Percentiles rank a stretch among this genome's conserved stretches.
Conservation (phyloP, 305 asterid genomes). For the Fraxinus velutina region DNA sequence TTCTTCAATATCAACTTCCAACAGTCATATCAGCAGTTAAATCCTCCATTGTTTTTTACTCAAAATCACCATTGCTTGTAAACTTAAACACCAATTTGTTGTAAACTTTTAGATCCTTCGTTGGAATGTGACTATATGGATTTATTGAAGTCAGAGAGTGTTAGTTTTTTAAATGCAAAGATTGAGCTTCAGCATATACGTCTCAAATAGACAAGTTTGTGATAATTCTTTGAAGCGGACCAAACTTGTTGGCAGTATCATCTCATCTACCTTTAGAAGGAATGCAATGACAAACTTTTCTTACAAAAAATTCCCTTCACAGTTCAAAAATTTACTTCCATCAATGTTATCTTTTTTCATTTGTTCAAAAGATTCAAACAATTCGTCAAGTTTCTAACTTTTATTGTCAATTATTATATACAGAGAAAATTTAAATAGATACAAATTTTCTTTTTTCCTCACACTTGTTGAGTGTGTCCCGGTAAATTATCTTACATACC, state of each 20-base stretch:
- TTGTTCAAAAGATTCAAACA: conserved; percentile 1
- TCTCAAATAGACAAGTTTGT: not conserved
- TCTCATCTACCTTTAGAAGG: not conserved
- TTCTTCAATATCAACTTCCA: not conserved
- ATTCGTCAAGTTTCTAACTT: not conserved
- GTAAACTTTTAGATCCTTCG: not conserved
- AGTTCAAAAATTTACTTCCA: not conserved
- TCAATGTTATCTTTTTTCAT: not conserved
- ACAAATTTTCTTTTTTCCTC: not conserved
- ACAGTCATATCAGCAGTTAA: not conserved
- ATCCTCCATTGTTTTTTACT: not conserved
- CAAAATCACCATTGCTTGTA: not conserved
- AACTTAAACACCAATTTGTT: not conserved
- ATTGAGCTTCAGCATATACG: not conserved
- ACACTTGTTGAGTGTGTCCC: not conserved
- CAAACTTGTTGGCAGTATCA: not conserved
- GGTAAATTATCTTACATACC: not conserved
- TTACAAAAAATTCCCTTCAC: not conserved
- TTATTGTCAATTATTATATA: not conserved
- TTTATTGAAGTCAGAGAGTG: not conserved
- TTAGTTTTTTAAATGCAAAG: not conserved
- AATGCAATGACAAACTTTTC: not conserved
- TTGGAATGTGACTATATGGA: not conserved
- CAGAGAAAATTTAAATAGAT: not conserved
- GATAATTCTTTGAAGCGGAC: not conserved